A percentile compares a stretch with the other conserved stretches of the same genome.
phyloP scores from a whole-genome alignment of 2,329 filamentous ascomycete genomes.

The Exophiala spinifera region DNA sequence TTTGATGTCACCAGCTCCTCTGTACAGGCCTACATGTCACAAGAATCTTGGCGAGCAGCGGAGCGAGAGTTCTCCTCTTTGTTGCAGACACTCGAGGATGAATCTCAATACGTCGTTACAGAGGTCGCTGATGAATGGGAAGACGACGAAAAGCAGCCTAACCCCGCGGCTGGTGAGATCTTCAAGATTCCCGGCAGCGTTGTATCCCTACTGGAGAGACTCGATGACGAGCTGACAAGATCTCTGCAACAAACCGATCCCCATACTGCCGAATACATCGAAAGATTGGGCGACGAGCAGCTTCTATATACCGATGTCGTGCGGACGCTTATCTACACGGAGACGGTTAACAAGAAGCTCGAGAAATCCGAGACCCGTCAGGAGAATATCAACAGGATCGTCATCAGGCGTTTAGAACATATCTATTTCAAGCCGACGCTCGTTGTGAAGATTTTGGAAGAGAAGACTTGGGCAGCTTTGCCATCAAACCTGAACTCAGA shows the following conservation, averaged over 20 bases:
- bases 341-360: slow-evolving; percentile 67
- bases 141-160: slow-evolving; percentile 90
- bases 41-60: slow-evolving; percentile 95
- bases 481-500: slow-evolving; percentile 67
- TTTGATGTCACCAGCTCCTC: slow-evolving; percentile 85
- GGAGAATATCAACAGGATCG: slow-evolving; percentile 84
- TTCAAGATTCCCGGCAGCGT: slow-evolving; percentile 92
- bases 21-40: slow-evolving; percentile 73
- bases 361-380: slow-evolving; percentile 68
- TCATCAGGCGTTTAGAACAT: slow-evolving; percentile 93
- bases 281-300: slow-evolving; percentile 86
- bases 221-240: slow-evolving; percentile 94
- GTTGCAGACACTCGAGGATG: slow-evolving; percentile 73
- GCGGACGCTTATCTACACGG: slow-evolving; percentile 82
- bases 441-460: slow-evolving; percentile 89
- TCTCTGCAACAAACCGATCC: slow-evolving; percentile 98
- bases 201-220: slow-evolving; percentile 88
- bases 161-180: slow-evolving; percentile 67
- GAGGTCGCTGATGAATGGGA: slow-evolving; percentile 98
- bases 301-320: slow-evolving; percentile 89
- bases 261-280: slow-evolving; percentile 97
- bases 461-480: slow-evolving; percentile 85
- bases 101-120: slow-evolving; percentile 77
- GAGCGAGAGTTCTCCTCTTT: slow-evolving; percentile 80
- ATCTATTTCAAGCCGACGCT: slow-evolving; percentile 98